phyloP scores from a whole-genome alignment of 805 yeast species.

The Wickerhamia fluorescens region DNA sequence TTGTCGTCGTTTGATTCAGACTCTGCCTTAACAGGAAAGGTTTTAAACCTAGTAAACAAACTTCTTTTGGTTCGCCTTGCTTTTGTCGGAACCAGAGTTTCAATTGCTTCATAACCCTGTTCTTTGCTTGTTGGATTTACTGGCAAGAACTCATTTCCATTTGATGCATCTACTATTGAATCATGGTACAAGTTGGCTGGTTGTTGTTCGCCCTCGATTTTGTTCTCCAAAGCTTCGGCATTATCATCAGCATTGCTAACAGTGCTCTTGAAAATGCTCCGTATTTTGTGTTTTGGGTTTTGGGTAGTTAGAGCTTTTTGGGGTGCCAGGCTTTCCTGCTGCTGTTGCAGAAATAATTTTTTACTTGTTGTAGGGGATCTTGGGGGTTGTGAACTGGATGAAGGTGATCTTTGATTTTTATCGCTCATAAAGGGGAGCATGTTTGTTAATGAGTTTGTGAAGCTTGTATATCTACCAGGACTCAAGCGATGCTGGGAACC shows the following conservation, averaged over 20 bases:
- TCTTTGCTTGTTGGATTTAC: constrained; percentile 18
- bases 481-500: constrained; percentile 9
- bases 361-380: constrained; percentile 4
- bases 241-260: constrained; percentile 1
- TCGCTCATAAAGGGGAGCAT: constrained; percentile 38
- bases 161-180: neutral
- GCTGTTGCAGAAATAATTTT: constrained; percentile 1
- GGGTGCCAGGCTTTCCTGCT: constrained; percentile 4
- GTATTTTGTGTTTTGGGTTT: constrained; percentile 20
- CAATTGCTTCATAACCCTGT: constrained; percentile 10
- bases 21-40: constrained; percentile 6
- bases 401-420: constrained; percentile 15
- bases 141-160: constrained; percentile 10
- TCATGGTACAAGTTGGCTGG: constrained; percentile 2
- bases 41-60: constrained; percentile 34
- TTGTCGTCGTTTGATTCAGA: too few species aligned
- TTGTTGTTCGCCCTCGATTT: too few species aligned
- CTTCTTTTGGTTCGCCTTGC: constrained; percentile 26
- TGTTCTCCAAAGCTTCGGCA: too few species aligned
- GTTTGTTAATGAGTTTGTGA: constrained; percentile 30
- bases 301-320: constrained; percentile 11
- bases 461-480: constrained; percentile 22
- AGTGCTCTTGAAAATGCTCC: constrained; percentile 12
- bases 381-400: constrained; percentile 14
- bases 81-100: constrained; percentile 9